Evolutionary conservation across 73 alveolate species (phyloP), one percentile per base, ranked within the genome.

Genomic region (Paramecium tetraurelia): DNA sequence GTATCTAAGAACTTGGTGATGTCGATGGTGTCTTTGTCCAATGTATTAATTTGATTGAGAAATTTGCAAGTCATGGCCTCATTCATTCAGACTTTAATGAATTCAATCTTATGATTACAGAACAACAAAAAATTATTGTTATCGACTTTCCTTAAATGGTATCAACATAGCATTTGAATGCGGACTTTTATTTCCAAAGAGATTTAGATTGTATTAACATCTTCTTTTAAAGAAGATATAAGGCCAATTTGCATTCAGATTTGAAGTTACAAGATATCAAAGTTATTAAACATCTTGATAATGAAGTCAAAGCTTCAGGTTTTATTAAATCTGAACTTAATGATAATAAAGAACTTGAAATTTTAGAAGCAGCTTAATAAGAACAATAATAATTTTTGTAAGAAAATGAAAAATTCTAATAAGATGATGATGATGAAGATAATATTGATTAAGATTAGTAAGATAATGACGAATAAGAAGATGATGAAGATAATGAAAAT

Each of bases 1-100:
- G 84, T 46, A 63, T 89, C 5, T 27, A 77, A 24, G 89, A 68
- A 71, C 35, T 89, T 3, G 75, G 63, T 5, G 87, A 89, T 71
- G 89, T 83, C 10, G 84, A 89, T n/a, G 75, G 76, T 11, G 94
- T 89, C 3, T 71, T 89, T 24, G 68, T 14, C 9, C 72, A 89
- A 71, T 89, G 94, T n/a, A 46, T 89, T 35, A 85, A 58, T 14
- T 85, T 85, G 27, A 11, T 85, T 24, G 93, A 75, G 16, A 69
- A 92, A 38, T 85, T 69, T 85, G 87, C 87, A n/a, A 14, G 57
- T 57, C 33, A 86, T 92, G 99, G 99, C 3, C 94, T 98, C 31
- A 95, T 98, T 36, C 99, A 97, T 9, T 94, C 99, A 44, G 99
- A 98, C 93, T 98, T 98, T 86, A 98, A 98, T 93, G 99, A 98